These are phyloP conservation scores for Arabidopsis thaliana DNA, from an alignment of 345 rosid species.

Conservation along the genomic window DNA sequence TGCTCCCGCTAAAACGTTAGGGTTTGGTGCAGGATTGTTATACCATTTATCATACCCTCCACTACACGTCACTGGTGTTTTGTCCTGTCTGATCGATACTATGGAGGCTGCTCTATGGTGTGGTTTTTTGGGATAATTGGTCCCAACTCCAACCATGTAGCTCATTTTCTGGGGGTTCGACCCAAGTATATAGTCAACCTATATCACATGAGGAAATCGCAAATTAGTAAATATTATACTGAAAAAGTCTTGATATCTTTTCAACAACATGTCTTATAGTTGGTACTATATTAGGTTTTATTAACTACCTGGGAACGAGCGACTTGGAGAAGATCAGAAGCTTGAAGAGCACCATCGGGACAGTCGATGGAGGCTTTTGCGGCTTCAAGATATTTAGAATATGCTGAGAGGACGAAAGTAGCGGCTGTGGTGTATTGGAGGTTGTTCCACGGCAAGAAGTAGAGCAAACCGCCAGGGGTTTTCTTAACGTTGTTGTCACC, in stretches of 20 bases:
- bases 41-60: slow-evolving; percentile 64
- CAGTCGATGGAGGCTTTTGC: slow-evolving; percentile 50
- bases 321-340: slow-evolving; percentile 43
- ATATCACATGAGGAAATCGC: background rate
- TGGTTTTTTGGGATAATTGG: slow-evolving; percentile 68
- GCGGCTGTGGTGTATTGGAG: slow-evolving; percentile 60
- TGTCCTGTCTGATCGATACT: slow-evolving; percentile 64
- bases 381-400: slow-evolving; percentile 51
- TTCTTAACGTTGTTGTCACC: slow-evolving; percentile 54
- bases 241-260: background rate
- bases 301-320: slow-evolving; percentile 41
- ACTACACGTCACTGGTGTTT: slow-evolving; percentile 58
- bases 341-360: slow-evolving; percentile 45
- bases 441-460: slow-evolving; percentile 55
- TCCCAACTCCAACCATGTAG: slow-evolving; percentile 93
- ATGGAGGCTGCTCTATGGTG: slow-evolving; percentile 95
- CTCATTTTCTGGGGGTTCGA: slow-evolving; percentile 81
- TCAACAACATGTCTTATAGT: background rate
- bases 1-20: slow-evolving; percentile 64
- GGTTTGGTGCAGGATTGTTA: slow-evolving; percentile 51
- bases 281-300: slow-evolving; percentile 1
- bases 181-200: slow-evolving; percentile 88
- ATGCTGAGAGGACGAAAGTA: slow-evolving; percentile 52
- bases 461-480: slow-evolving; percentile 66
- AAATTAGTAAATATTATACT: background rate